These are phyloP conservation scores for Ilex paraguariensis DNA, from an alignment of 305 asterid genomes.

Conservation along the genomic window DNA sequence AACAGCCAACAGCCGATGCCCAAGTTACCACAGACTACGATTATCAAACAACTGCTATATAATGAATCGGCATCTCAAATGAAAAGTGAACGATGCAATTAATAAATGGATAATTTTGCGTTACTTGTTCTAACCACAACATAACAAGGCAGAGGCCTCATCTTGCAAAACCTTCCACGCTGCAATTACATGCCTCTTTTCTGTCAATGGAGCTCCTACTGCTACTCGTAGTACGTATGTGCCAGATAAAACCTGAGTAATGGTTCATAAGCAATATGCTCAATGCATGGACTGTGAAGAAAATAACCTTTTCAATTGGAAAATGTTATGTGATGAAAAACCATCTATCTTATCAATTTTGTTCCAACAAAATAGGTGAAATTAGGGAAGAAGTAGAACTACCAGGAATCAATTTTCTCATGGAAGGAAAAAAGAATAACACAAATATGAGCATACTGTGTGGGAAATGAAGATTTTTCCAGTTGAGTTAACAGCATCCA, in stretches of 20 bases:
- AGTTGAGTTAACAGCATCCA: conserved; percentile 73
- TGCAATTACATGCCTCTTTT: conserved; percentile 66
- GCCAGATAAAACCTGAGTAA: conserved; percentile 55
- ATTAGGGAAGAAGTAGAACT: background rate
- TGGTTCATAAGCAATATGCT: background rate
- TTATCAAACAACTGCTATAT: no score
- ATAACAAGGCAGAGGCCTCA: conserved; percentile 50
- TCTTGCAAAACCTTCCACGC: conserved; percentile 81
- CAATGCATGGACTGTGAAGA: background rate
- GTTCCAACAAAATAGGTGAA: background rate
- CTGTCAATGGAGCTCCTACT: conserved; percentile 91
- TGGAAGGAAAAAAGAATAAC: background rate
- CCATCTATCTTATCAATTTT: background rate
- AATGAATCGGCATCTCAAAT: no score
- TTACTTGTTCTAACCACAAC: conserved; percentile 8
- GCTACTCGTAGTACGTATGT: conserved; percentile 68
- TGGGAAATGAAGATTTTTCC: conserved; percentile 84
- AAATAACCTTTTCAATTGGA: background rate
- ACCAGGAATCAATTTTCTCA: background rate
- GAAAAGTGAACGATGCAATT: background rate
- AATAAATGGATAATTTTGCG: conserved; percentile 3
- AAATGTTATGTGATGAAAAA: background rate
- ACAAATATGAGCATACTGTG: conserved; percentile 46
- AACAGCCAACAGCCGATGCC: no score
- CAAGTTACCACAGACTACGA: no score